Evolutionary conservation across 2,329 filamentous ascomycete genomes (phyloP).

Genomic region (Phyllosticta ampelicida): DNA sequence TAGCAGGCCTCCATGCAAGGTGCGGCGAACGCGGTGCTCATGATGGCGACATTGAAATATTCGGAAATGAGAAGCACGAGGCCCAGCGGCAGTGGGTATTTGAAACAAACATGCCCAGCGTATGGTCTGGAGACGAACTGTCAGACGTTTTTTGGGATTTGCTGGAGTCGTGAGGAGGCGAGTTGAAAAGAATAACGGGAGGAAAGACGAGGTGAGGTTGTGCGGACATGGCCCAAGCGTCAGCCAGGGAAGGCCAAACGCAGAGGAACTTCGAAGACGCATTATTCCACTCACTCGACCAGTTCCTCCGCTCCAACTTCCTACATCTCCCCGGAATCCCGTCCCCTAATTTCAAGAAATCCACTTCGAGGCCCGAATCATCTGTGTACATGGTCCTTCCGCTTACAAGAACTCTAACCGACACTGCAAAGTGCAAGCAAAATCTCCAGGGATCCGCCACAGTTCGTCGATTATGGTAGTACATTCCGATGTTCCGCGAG

Average conservation of each 20-base stretch:
- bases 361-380: background rate
- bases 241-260: too few species aligned
- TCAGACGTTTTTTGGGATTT: background rate
- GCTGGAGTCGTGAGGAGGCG: background rate
- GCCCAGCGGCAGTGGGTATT: background rate
- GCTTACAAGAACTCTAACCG: background rate
- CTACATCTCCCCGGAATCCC: too few species aligned
- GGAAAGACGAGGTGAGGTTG: background rate
- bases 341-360: background rate
- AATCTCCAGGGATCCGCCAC: background rate
- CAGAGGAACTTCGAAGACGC: too few species aligned
- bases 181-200: background rate
- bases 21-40: background rate
- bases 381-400: background rate
- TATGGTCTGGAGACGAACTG: too few species aligned
- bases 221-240: background rate
- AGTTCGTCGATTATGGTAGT: background rate
- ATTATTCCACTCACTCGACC: too few species aligned
- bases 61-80: background rate
- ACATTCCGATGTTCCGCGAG: background rate
- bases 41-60: background rate
- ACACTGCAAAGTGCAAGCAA: background rate
- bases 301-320: background rate
- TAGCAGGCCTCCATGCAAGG: too few species aligned
- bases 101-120: background rate